Conservation (phyloP, 768 basidiomycete species). For the Tulasnella sp. region DNA sequence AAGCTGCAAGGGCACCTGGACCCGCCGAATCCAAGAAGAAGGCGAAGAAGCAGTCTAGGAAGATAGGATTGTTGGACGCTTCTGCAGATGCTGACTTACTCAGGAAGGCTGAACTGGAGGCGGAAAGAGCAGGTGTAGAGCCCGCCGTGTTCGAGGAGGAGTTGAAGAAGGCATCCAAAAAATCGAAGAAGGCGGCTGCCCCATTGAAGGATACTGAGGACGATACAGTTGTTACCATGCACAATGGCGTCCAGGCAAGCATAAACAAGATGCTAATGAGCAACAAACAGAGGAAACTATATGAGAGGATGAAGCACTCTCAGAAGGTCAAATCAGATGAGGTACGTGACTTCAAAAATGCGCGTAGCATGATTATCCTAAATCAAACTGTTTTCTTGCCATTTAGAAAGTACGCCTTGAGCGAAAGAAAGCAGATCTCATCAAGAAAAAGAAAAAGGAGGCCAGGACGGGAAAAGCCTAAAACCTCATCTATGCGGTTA, state of each 20-base stretch:
- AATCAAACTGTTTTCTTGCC: slow-evolving; percentile 11
- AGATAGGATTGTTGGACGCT: slow-evolving; percentile 27
- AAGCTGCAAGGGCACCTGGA: slow-evolving; percentile 11
- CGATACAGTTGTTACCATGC: slow-evolving; percentile 21
- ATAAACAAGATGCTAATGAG: slow-evolving; percentile 99
- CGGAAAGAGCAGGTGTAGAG: slow-evolving; percentile 78
- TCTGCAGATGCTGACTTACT: slow-evolving; percentile 53
- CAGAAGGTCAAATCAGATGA: slow-evolving; percentile 63
- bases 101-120: slow-evolving; percentile 80
- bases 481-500: neutral
- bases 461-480: slow-evolving; percentile 26
- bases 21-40: slow-evolving; percentile 1
- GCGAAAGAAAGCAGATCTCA: slow-evolving; percentile 41
- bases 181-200: slow-evolving; percentile 18
- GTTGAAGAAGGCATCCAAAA: slow-evolving; percentile 39
- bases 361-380: slow-evolving; percentile 14
- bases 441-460: slow-evolving; percentile 35
- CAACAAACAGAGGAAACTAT: slow-evolving; percentile 84
- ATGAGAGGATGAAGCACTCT: slow-evolving; percentile 84
- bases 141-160: slow-evolving; percentile 66
- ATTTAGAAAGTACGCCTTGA: slow-evolving; percentile 48
- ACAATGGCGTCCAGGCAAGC: slow-evolving; percentile 39
- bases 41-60: slow-evolving; percentile 22
- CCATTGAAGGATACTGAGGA: slow-evolving; percentile 28
- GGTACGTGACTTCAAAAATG: slow-evolving; percentile 37